phyloP scores from a whole-genome alignment of 805 yeast genomes.

The Metschnikowia bowlesiae region DNA sequence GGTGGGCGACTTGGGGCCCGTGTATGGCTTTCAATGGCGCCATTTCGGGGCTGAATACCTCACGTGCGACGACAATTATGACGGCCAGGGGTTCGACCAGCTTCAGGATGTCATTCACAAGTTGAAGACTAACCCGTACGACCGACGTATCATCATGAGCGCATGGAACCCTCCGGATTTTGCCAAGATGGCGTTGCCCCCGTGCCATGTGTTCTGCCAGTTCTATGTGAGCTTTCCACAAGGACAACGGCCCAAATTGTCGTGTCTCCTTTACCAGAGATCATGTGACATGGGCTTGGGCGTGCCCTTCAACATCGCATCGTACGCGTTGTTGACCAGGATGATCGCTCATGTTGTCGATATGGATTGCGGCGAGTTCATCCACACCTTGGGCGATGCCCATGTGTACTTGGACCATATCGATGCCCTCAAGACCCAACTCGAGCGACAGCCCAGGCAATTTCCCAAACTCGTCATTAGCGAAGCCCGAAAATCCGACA shows the following conservation, averaged over 20 bases:
- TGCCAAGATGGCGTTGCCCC: slow-evolving; percentile 93
- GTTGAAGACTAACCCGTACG: slow-evolving; percentile 84
- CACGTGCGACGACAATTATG: slow-evolving; percentile 83
- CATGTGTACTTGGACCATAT: slow-evolving; percentile 93
- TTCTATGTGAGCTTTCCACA: slow-evolving; percentile 85
- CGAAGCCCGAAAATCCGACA: slow-evolving; percentile 44
- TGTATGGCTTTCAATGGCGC: slow-evolving; percentile 99
- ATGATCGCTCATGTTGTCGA: slow-evolving; percentile 96
- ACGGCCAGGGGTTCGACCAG: slow-evolving; percentile 89
- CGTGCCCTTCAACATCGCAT: slow-evolving; percentile 96
- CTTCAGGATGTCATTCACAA: slow-evolving; percentile 72
- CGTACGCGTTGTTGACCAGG: slow-evolving; percentile 85
- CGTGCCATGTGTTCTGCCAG: slow-evolving; percentile 96
- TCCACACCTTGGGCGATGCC: slow-evolving; percentile 95
- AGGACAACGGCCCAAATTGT: slow-evolving; percentile 55
- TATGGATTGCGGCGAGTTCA: slow-evolving; percentile 92
- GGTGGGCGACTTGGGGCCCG: slow-evolving; percentile 97
- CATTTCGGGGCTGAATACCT: slow-evolving; percentile 94
- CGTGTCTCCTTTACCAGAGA: slow-evolving; percentile 90
- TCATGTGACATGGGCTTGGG: slow-evolving; percentile 99
- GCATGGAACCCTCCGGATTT: slow-evolving; percentile 99
- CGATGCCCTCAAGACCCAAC: slow-evolving; percentile 82
- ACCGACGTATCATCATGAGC: slow-evolving; percentile 86
- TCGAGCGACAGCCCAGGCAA: slow-evolving; percentile 63
- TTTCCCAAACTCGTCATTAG: slow-evolving; percentile 79